phyloP scores from a whole-genome alignment of 768 basidiomycete species.

The Agaricus blazei region DNA sequence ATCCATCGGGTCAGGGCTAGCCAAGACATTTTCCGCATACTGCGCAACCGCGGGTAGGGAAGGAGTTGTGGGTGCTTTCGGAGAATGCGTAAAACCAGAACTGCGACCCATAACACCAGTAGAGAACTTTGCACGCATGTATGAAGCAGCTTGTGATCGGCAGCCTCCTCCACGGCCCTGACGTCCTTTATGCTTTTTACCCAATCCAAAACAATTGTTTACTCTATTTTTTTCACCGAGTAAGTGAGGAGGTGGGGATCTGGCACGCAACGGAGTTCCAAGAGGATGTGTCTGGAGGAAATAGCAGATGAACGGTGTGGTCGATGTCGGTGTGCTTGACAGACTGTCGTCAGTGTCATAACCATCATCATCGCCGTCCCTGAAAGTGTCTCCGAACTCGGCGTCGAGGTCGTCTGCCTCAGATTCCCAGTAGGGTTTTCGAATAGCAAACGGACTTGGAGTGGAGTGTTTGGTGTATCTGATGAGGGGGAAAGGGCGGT shows the following conservation, averaged over 20 bases:
- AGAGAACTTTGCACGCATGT: neutral
- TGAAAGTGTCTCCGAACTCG: neutral
- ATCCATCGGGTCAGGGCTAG: neutral
- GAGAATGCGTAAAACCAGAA: neutral
- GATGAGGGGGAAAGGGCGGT: conserved; percentile 15
- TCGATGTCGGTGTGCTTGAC: conserved; percentile 2
- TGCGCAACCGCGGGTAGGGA: neutral
- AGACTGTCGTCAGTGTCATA: neutral
- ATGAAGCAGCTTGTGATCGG: neutral
- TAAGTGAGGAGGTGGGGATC: neutral
- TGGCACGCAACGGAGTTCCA: neutral
- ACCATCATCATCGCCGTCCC: neutral
- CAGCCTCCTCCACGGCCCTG: neutral
- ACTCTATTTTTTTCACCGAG: neutral
- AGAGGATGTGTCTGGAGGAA: conserved; percentile 7
- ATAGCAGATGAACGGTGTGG: conserved; percentile 8
- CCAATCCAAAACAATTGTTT: neutral
- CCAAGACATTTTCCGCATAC: neutral
- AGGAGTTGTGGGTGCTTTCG: neutral
- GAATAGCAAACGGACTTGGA: conserved; percentile 5
- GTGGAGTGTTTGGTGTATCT: neutral
- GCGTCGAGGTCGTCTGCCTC: neutral
- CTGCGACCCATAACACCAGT: neutral
- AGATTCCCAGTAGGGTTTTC: conserved; percentile 7
- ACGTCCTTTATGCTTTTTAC: neutral